Evolutionary conservation across 768 basidiomycete species (phyloP), one percentile per base, ranked within the genome.

Genomic region (Termitomyces eurrhizus): DNA sequence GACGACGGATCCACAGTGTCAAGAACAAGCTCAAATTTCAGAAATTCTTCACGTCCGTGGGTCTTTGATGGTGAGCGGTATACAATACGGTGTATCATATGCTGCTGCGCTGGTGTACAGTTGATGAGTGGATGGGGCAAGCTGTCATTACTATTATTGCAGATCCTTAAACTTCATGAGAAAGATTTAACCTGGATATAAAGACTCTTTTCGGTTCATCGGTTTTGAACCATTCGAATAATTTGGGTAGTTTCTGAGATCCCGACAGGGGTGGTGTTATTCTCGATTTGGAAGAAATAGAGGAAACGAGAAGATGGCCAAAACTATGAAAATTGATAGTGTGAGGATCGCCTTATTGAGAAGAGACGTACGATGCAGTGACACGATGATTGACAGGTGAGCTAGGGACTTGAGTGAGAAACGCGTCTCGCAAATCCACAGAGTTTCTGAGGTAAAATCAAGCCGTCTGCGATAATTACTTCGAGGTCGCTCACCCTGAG

Each of bases 251-350:
- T 29, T 75, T 63, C 48, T 70, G 72, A 6, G 70, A 64, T 12
- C 81, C 82, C 46, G 70, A 66, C 14, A 87, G 65, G 11, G 85
- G 86, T 32, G 85, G 80, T 24, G 71, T 66, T 29, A 88, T 74
- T 14, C 70, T 75, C 7, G 70, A 63, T 39, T 70, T 74, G 54
- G 74, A 71, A 42, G 71, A 72, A 37, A 68, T 57, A 8, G 69
- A 59, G 2, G 78, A 72, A 13, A 86, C 70, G n/a, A 90, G 72
- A 14, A 88, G 57, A 66, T 90, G 87, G 0, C 89, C 89, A 39
- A 84, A 68, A 36, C 88, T 90, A 55, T 59, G 58, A 66, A 44
- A 63, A 56, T 42, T 55, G 58, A 45, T n/a, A 57, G 18, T 9
- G 12, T 11, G 14, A n/a, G 56, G 8, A 24, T 46, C 49, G 4